These are phyloP conservation scores for Cyclotella cryptica DNA, from an alignment of 108 stramenopile genomes.

Conservation along the genomic window DNA sequence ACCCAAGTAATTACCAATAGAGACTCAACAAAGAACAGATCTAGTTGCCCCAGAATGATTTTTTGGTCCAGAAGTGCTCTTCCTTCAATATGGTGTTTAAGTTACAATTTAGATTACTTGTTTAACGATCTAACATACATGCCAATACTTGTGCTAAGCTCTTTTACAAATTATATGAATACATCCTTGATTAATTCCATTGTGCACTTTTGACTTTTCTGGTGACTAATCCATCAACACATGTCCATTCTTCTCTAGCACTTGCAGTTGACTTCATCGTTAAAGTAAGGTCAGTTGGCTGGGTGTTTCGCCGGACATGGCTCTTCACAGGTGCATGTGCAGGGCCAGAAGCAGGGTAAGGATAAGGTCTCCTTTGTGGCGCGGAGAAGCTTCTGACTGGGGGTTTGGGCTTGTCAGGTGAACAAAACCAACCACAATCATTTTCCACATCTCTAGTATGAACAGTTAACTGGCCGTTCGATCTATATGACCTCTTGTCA, in stretches of 20 bases:
- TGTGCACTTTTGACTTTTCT: not conserved
- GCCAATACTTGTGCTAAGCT: too few relatives aligned
- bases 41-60: too few relatives aligned
- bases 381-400: not conserved
- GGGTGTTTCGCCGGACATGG: not conserved
- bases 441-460: constrained; percentile 1
- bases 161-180: too few relatives aligned
- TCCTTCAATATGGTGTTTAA: too few relatives aligned
- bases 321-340: not conserved
- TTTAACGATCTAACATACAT: too few relatives aligned
- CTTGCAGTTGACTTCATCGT: not conserved
- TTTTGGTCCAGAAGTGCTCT: too few relatives aligned
- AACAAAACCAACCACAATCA: not conserved
- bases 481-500: not conserved
- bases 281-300: not conserved
- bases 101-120: too few relatives aligned
- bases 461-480: not conserved
- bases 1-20: too few relatives aligned
- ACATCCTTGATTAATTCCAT: too few relatives aligned
- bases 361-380: constrained; percentile 6
- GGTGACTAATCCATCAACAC: not conserved
- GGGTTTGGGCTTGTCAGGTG: not conserved
- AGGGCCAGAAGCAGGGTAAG: not conserved
- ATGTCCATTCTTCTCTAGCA: constrained; percentile 7
- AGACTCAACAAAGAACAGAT: too few relatives aligned